phyloP scores from a whole-genome alignment of 805 yeast species.

The Sugiyamaella marilandica region DNA sequence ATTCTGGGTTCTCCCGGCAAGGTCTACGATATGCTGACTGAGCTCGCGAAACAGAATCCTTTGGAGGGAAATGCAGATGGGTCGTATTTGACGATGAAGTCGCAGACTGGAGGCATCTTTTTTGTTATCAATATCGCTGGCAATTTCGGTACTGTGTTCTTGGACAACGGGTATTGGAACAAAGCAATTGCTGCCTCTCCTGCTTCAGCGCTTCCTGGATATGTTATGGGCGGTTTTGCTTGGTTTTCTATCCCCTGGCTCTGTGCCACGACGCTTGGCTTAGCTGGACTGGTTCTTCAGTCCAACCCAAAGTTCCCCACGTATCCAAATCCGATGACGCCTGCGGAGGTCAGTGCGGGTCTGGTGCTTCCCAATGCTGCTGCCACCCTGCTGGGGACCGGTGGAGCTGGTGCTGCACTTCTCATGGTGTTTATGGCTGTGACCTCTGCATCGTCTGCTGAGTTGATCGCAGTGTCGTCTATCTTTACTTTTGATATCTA shows the following conservation, averaged over 20 bases:
- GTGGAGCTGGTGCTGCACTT: conserved; percentile 82
- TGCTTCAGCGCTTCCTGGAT: conserved; percentile 80
- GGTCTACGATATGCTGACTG: conserved; percentile 69
- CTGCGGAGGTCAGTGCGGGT: conserved; percentile 76
- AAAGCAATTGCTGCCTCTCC: conserved; percentile 86
- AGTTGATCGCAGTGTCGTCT: conserved; percentile 81
- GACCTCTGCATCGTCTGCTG: conserved; percentile 89
- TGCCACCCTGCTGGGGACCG: conserved; percentile 74
- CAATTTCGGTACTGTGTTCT: conserved; percentile 81
- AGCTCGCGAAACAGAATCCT: conserved; percentile 53
- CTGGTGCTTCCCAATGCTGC: conserved; percentile 66
- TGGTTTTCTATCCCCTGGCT: conserved; percentile 91
- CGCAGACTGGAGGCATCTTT: conserved; percentile 83
- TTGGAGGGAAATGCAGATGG: conserved; percentile 79
- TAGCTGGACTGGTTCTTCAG: conserved; percentile 76
- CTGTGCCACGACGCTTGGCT: conserved; percentile 78
- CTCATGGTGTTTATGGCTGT: conserved; percentile 85
- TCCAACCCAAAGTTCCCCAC: conserved; percentile 69
- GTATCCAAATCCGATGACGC: conserved; percentile 60
- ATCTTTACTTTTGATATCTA: conserved; percentile 82
- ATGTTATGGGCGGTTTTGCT: conserved; percentile 79
- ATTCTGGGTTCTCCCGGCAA: conserved; percentile 75
- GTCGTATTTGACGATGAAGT: conserved; percentile 81
- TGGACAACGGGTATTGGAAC: conserved; percentile 85
- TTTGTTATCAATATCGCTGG: conserved; percentile 85